These are phyloP conservation scores for Candida xyloterini DNA, from an alignment of 805 yeast genomes.

Conservation along the genomic window DNA sequence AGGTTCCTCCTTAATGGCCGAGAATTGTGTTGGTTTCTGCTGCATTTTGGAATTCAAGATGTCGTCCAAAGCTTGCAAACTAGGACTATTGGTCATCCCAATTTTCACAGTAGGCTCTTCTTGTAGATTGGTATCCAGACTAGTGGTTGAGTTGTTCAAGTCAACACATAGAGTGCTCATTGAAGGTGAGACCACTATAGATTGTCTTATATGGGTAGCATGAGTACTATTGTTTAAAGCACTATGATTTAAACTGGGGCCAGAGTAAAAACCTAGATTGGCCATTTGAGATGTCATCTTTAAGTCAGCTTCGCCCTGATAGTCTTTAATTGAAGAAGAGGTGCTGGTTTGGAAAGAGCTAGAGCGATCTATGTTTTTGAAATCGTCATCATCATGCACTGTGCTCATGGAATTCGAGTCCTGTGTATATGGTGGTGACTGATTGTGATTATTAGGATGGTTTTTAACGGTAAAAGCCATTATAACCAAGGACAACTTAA, in stretches of 20 bases:
- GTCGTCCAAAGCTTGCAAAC: slow-evolving; percentile 34
- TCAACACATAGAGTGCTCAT: slow-evolving; percentile 23
- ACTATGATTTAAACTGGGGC: slow-evolving; percentile 28
- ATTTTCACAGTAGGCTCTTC: slow-evolving; percentile 32
- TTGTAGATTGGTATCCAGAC: background rate
- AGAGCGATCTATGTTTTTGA: slow-evolving; percentile 30
- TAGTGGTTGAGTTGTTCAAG: background rate
- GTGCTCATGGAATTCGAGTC: slow-evolving; percentile 33
- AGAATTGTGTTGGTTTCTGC: slow-evolving; percentile 7
- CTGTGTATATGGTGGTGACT: slow-evolving; percentile 26
- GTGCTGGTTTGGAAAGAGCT: slow-evolving; percentile 39
- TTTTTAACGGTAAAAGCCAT: slow-evolving; percentile 6
- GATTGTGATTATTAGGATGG: slow-evolving; percentile 4
- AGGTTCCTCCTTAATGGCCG: slow-evolving; percentile 18
- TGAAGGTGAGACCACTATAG: slow-evolving; percentile 34
- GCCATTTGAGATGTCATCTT: slow-evolving; percentile 17
- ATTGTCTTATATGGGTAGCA: slow-evolving; percentile 30
- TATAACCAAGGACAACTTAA: slow-evolving; percentile 1
- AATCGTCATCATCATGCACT: slow-evolving; percentile 35
- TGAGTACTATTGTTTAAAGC: slow-evolving; percentile 25
- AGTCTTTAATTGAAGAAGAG: slow-evolving; percentile 23
- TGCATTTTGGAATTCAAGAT: slow-evolving; percentile 30
- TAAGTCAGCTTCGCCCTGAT: slow-evolving; percentile 1
- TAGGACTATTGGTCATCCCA: slow-evolving; percentile 36
- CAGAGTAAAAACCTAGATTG: slow-evolving; percentile 26